A percentile compares a stretch with the other conserved stretches of the same genome.
These are phyloP conservation scores for Themeda triandra DNA, from an alignment of 176 grass and related monocot species.

Conservation along the genomic window DNA sequence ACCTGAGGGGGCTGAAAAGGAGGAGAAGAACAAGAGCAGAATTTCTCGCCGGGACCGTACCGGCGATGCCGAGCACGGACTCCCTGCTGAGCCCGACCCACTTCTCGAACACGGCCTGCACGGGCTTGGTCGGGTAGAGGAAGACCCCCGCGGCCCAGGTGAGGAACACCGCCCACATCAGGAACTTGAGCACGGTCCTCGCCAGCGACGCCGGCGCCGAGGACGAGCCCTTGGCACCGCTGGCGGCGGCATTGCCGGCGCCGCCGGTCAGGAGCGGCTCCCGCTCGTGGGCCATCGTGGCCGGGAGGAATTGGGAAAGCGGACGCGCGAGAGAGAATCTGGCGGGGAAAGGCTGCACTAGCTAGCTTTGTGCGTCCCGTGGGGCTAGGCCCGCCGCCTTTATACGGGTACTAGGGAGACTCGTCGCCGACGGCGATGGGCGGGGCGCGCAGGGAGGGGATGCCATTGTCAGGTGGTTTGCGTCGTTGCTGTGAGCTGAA, in stretches of 20 bases:
- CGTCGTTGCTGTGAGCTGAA: neutral
- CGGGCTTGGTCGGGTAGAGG: constrained; percentile 56
- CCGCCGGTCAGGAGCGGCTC: constrained; percentile 38
- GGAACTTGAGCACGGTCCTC: constrained; percentile 59
- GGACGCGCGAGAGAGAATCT: neutral
- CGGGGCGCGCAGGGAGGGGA: neutral
- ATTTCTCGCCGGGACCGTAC: constrained; percentile 19
- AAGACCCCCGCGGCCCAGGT: constrained; percentile 67
- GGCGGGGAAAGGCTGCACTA: neutral
- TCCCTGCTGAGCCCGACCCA: constrained; percentile 23
- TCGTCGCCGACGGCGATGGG: constrained; percentile 18
- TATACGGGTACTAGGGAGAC: constrained; percentile 7
- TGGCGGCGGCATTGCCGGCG: constrained; percentile 18
- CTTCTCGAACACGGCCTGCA: constrained; percentile 14
- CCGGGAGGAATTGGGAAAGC: neutral
- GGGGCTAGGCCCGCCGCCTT: neutral
- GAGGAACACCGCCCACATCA: constrained; percentile 78
- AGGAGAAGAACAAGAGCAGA: neutral
- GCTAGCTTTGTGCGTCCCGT: neutral
- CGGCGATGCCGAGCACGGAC: constrained; percentile 58
- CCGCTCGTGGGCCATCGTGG: constrained; percentile 38
- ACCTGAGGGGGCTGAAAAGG: neutral
- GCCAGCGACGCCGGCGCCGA: constrained; percentile 25
- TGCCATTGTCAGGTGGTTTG: neutral
- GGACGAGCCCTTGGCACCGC: neutral